These are phyloP conservation scores for Lactarius tabidus DNA, from an alignment of 768 basidiomycete species.

Conservation along the genomic window DNA sequence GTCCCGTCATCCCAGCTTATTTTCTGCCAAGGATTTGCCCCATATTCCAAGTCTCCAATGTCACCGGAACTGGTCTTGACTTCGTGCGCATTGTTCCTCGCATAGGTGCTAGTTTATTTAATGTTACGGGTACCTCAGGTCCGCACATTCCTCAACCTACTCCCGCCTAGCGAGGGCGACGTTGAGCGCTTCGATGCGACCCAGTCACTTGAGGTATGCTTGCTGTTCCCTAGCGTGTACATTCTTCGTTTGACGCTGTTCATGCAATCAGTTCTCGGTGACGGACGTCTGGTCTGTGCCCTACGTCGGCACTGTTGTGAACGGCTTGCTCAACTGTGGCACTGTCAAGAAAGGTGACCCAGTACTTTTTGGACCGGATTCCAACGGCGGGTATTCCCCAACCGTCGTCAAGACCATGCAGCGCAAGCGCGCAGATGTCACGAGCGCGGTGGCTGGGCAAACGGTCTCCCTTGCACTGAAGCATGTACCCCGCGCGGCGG, in stretches of 20 bases:
- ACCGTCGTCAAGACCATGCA: constrained; percentile 90
- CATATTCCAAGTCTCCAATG: constrained; percentile 89
- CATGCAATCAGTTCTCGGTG: constrained; percentile 58
- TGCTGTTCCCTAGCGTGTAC: background rate
- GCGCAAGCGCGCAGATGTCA: constrained; percentile 82
- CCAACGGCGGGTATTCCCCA: constrained; percentile 80
- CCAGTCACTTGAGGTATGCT: constrained; percentile 69
- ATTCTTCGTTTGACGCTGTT: constrained; percentile 10
- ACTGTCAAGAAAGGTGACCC: constrained; percentile 73
- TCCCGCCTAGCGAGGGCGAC: constrained; percentile 85
- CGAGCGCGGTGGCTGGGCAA: constrained; percentile 89
- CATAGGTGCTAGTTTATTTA: background rate
- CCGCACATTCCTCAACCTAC: constrained; percentile 84
- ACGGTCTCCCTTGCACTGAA: constrained; percentile 92
- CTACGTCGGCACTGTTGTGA: constrained; percentile 80
- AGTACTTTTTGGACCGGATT: constrained; percentile 86
- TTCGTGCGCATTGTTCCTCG: constrained; percentile 42
- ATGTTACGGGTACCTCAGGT: constrained; percentile 42
- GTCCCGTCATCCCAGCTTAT: background rate
- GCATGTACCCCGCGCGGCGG: constrained; percentile 70
- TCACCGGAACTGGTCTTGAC: constrained; percentile 89
- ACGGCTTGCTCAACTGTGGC: constrained; percentile 79
- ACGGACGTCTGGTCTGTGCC: constrained; percentile 89
- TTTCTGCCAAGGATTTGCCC: constrained; percentile 65
- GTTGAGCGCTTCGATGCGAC: constrained; percentile 74